Base-by-base conservation (phyloP, 257 asterid genomes). In the Nicotiana sylvestris region DNA sequence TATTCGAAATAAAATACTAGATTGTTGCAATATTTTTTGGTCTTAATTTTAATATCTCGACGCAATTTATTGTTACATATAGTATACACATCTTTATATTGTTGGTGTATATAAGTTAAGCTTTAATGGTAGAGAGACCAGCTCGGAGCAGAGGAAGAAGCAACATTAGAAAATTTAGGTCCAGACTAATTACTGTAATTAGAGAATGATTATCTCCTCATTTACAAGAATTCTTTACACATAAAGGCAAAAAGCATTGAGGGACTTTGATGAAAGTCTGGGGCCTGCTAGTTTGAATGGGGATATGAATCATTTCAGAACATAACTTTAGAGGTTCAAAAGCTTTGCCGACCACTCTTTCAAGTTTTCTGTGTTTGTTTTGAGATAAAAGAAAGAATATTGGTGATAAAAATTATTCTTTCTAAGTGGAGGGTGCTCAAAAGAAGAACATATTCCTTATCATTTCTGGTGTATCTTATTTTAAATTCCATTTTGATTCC, bases 371-470 rank as follows among this genome's bases (percentile, higher is more conserved):
- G 53, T 49, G 70, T 77, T 82, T 83, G 85, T 80, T 83, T 85
- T 76, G 78, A 92, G 87, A 87, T 82, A 88, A 89, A 86, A 68
- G 82, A 82, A 86, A 87, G 91, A 88, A 82, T 85, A 86, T 68
- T 81, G 66, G 43, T 46, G 76, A 81, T 61, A 72, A 86, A 91
- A 91, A 88, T 88, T 89, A 86, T 89, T 88, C 92, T 84, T 86
- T 87, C 46, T 53, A 78, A 86, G 93, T 91, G 94, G 98, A 84
- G 85, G 39, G 83, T 81, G 76, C 93, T 87, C 84, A 89, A 87
- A 87, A 87, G 86, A 87, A 82, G 94, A 91, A 92, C 88, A 72
- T 89, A 90, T 91, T 89, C 94, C 88, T 13, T 78, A 57, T 81
- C 88, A 86, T 88, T 83, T 83, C 87, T 84, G 29, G 77, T 32